Evolutionary conservation across 768 basidiomycete species (phyloP), one percentile per base, ranked within the genome.

Genomic region (Mycena kentingensis): DNA sequence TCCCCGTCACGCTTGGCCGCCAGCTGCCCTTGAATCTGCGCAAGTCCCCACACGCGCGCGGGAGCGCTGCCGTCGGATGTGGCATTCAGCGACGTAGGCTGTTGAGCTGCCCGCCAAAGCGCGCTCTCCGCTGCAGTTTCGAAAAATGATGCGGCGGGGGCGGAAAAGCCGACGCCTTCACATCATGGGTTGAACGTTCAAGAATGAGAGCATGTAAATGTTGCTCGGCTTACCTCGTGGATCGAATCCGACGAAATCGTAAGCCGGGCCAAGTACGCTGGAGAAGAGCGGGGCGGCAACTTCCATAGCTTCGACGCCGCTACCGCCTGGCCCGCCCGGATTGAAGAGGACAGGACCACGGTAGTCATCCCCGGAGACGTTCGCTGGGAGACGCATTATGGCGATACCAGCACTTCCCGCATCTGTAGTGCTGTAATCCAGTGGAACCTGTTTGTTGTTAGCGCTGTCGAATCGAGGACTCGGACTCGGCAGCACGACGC

Each of bases 1-100:
- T 66, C 67, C n/a, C 61, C 38, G 26, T 72, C 68, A 21, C 63
- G 61, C 35, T 71, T 65, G 16, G 55, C 60, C n/a, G 72, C 75
- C 19, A 75, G 58, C 39, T 62, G 57, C 3, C 71, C 69, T 15
- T 63, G 44, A 35, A 72, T 55, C 48, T 64, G 60, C 12, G 68
- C 64, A 7, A 66, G 65, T 0, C 71, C 74, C 72, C 70, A 73
- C 1, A 55, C 54, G 6, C 59, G 56, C 1, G 68, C 60, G 3
- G 76, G 51, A 12, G 59, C 41, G 10, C 22, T 42, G 22, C 7
- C 62, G 16, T 63, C 65, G 1, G 63, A 57, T 0, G 69, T 59
- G 10, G 55, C 55, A 36, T 71, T 71, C 5, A 67, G 22, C 18
- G 54, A 46, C 34, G 34, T 49, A 8, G 43, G 38, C 19, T 28